These are phyloP conservation scores for Malassezia japonica DNA, from an alignment of 1,284 basidiomycete genomes.

Conservation along the genomic window DNA sequence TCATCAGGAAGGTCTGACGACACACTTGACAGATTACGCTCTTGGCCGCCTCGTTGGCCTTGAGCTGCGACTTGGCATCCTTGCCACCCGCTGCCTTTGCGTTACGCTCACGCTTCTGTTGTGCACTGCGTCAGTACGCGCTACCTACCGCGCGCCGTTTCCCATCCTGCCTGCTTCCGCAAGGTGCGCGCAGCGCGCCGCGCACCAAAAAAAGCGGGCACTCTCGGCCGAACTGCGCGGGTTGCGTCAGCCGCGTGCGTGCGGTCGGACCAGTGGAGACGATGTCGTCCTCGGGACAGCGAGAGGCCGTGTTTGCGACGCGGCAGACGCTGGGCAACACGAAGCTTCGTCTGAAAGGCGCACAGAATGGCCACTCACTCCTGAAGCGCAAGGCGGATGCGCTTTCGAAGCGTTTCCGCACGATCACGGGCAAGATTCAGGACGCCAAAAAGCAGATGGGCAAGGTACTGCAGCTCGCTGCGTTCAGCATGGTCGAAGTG, in stretches of 20 bases:
- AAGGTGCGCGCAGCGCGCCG: background rate
- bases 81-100: slow-evolving; percentile 30
- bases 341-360: slow-evolving; percentile 84
- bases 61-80: slow-evolving; percentile 40
- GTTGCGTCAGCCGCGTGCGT: background rate
- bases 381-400: slow-evolving; percentile 97
- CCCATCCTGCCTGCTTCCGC: slow-evolving; percentile 22
- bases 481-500: slow-evolving; percentile 96
- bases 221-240: slow-evolving; percentile 1
- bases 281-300: slow-evolving; percentile 78
- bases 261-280: slow-evolving; percentile 13
- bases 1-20: slow-evolving; percentile 52
- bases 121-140: slow-evolving; percentile 22
- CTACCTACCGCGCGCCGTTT: slow-evolving; percentile 34
- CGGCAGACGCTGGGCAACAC: slow-evolving; percentile 67
- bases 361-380: slow-evolving; percentile 92
- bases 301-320: slow-evolving; percentile 79
- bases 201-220: background rate
- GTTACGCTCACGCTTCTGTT: slow-evolving; percentile 46
- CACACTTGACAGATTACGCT: slow-evolving; percentile 52
- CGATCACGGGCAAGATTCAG: slow-evolving; percentile 56
- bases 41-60: slow-evolving; percentile 50
- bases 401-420: slow-evolving; percentile 77
- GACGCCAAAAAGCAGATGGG: slow-evolving; percentile 99
- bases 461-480: slow-evolving; percentile 91